phyloP scores from a whole-genome alignment of 2,329 filamentous ascomycete species.

The Thelonectria blattea region DNA sequence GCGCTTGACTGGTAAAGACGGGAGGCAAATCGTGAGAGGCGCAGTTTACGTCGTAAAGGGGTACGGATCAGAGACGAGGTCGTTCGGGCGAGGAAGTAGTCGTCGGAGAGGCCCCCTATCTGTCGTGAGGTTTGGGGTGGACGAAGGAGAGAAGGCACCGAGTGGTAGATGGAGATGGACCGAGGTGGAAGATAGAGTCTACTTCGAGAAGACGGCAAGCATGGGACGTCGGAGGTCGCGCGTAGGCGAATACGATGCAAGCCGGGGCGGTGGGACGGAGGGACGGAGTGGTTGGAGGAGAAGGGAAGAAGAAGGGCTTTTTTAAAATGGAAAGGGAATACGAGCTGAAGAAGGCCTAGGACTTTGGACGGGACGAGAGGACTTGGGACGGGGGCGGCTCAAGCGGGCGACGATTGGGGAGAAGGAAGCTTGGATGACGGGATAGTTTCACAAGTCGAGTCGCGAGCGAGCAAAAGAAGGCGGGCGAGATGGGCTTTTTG shows the following conservation, averaged over 20 bases:
- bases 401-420: constrained; percentile 3
- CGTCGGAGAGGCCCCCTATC: constrained; percentile 23
- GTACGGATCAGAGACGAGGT: constrained; percentile 3
- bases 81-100: constrained; percentile 12
- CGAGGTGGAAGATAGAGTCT: not conserved
- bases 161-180: constrained; percentile 9
- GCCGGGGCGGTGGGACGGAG: constrained; percentile 39
- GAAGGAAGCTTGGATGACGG: not conserved
- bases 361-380: constrained; percentile 12
- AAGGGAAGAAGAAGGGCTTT: constrained; percentile 26
- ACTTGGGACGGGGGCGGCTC: constrained; percentile 7
- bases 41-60: constrained; percentile 8
- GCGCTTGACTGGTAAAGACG: constrained; percentile 6
- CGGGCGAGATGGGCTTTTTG: constrained; percentile 9
- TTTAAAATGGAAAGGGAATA: constrained; percentile 36
- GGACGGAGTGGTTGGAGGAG: constrained; percentile 34
- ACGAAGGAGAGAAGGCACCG: constrained; percentile 2
- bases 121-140: constrained; percentile 9
- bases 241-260: constrained; percentile 30
- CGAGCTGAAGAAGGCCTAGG: constrained; percentile 33
- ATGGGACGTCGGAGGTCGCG: constrained; percentile 25
- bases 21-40: constrained; percentile 11
- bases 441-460: not conserved
- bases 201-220: constrained; percentile 3
- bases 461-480: not conserved